phyloP scores from a whole-genome alignment of 495 filamentous ascomycete genomes.

The Penicillium dipodomyicola region DNA sequence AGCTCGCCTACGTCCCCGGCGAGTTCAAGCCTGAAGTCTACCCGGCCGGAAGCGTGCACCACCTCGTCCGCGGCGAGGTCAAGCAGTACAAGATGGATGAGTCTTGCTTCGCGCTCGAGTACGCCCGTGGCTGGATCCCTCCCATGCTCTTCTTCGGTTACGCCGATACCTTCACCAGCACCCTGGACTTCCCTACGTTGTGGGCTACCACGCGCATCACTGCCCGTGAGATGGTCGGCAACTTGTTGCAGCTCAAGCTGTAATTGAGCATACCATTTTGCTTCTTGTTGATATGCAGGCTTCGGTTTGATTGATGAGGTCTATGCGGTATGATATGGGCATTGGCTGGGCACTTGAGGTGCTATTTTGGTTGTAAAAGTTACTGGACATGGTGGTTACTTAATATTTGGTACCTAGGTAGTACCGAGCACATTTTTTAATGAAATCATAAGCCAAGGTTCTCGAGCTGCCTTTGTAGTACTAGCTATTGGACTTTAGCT shows the following conservation, averaged over 20 bases:
- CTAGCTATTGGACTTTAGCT: neutral
- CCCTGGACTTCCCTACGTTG: slow-evolving; percentile 73
- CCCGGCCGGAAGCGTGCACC: slow-evolving; percentile 71
- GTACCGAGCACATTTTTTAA: neutral
- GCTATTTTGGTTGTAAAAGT: neutral
- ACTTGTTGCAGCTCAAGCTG: slow-evolving; percentile 69
- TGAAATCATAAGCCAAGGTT: neutral
- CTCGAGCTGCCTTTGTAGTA: neutral
- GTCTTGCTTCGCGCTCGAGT: slow-evolving; percentile 82
- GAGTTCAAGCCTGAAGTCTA: slow-evolving; percentile 70
- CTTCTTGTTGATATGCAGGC: neutral
- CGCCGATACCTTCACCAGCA: slow-evolving; percentile 72
- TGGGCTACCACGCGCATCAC: slow-evolving; percentile 74
- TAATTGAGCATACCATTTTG: slow-evolving; percentile 35
- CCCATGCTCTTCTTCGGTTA: slow-evolving; percentile 87
- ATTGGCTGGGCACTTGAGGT: neutral
- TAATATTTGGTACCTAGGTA: neutral
- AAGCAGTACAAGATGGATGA: slow-evolving; percentile 86
- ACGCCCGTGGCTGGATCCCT: slow-evolving; percentile 86
- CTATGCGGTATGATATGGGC: slow-evolving; percentile 1
- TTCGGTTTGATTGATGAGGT: slow-evolving; percentile 1
- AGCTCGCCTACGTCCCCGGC: slow-evolving; percentile 70
- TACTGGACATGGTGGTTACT: neutral
- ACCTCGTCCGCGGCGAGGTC: slow-evolving; percentile 68
- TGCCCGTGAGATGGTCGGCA: slow-evolving; percentile 66